Evolutionary conservation across 116 monocot species (phyloP).

Genomic region (Phalaenopsis hybrid): DNA sequence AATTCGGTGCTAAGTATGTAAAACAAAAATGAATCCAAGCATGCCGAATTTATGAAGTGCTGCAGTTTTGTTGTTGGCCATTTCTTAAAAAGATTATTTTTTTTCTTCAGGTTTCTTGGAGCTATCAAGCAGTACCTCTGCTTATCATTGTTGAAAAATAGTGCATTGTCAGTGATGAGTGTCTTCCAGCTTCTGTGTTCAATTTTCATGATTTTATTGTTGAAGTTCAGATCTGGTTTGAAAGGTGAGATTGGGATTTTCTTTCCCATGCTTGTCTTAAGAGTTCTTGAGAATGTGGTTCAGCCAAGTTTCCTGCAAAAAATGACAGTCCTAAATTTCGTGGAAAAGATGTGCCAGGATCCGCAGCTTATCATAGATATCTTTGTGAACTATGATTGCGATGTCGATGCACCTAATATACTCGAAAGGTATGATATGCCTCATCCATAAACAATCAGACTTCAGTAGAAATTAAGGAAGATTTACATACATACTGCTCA

Average conservation of each 20-base stretch:
- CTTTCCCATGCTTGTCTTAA: conserved; percentile 93
- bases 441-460: background rate
- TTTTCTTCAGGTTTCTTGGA: conserved; percentile 76
- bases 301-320: conserved; percentile 98
- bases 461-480: too few species aligned
- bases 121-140: conserved; percentile 97
- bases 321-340: conserved; percentile 81
- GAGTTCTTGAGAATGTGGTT: conserved; percentile 90
- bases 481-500: too few species aligned
- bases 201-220: conserved; percentile 71
- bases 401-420: conserved; percentile 96
- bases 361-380: conserved; percentile 88
- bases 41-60: background rate
- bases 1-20: too few species aligned
- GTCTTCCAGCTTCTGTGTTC: conserved; percentile 96
- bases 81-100: background rate
- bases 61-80: conserved; percentile 6
- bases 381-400: conserved; percentile 99
- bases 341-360: conserved; percentile 86
- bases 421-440: conserved; percentile 70
- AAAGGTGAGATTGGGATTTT: conserved; percentile 97
- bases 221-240: conserved; percentile 79
- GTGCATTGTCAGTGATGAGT: conserved; percentile 87
- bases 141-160: conserved; percentile 95
- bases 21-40: background rate